Base-by-base conservation (phyloP, 306 rosid genomes). In the Corylus heterophylla region DNA sequence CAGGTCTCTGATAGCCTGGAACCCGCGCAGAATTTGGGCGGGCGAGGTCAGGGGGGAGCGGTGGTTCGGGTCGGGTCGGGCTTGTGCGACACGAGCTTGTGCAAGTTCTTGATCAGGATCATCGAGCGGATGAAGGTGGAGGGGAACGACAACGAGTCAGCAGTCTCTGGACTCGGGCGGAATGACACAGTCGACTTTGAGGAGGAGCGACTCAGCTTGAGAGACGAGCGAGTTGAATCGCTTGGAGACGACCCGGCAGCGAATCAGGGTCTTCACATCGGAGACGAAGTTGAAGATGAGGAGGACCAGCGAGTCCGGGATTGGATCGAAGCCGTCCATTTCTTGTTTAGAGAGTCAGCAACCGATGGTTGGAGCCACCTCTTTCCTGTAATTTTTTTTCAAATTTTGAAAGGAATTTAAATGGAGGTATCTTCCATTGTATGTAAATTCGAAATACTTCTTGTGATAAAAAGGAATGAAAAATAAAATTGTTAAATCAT, bases 221-320 rank as follows among this genome's bases (percentile, higher is more conserved):
- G 90, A 89, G 58, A 84, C 88, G 73, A 88, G 85, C 8, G 84
- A 82, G 84, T 86, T 77, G 85, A 88, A 86, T 20, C 86, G 87
- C 55, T 78, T 85, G 8, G 84, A 86, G 3, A 86, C 83, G 56
- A 85, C 77, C 54, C 82, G 82, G 82, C 89, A 86, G 12, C 80
- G 92, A 66, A 80, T 76, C 55, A 86, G 75, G 17, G 90, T 73
- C 49, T 84, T 84, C 87, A 83, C 69, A 52, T 86, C 90, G 72
- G 83, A 84, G 71, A 89, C 75, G 3, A 59, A 73, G 79, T 86
- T 85, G 83, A 89, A 86, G 84, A 89, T 84, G 54, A 37, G 69
- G 76, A 89, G 85, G 70, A 89, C 64, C 48, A 89, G 67, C 2
- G 87, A 54, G 78, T 86, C 92, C 0, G 85, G 88, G 44, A 88